A percentile compares a stretch with the other conserved stretches of the same genome.
phyloP scores from a whole-genome alignment of 164 flowering plant species.

The Liriodendron chinense region DNA sequence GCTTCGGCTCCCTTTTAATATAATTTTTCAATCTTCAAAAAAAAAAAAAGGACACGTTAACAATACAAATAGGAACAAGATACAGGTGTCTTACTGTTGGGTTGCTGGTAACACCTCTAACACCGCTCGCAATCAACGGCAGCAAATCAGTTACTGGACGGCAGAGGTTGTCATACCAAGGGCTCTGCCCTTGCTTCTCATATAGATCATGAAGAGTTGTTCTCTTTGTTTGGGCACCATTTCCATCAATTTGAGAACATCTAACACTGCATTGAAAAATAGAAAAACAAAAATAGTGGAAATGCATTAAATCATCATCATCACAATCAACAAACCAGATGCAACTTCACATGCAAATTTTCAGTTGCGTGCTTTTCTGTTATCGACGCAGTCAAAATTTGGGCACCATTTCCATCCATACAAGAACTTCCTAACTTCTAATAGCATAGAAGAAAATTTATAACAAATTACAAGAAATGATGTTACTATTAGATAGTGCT shows the following conservation, averaged over 20 bases:
- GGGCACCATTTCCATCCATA: no score
- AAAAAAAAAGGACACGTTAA: neutral
- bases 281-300: neutral
- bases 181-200: conserved; percentile 90
- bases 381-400: no score
- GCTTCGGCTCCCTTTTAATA: no score
- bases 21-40: no score
- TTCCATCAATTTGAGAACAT: conserved; percentile 63
- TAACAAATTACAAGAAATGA: no score
- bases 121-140: conserved; percentile 82
- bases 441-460: no score
- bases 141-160: conserved; percentile 95
- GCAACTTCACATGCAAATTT: no score
- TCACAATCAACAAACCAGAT: neutral
- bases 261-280: conserved; percentile 41
- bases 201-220: conserved; percentile 89
- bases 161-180: conserved; percentile 98
- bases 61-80: neutral
- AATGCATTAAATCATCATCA: neutral
- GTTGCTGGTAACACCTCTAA: conserved; percentile 97
- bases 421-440: no score
- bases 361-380: no score
- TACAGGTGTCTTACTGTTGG: conserved; percentile 61
- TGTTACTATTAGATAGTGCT: no score
- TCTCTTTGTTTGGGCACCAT: conserved; percentile 51